Conservation (phyloP, 2,329 filamentous ascomycete species). For the Penicillium sp. region DNA sequence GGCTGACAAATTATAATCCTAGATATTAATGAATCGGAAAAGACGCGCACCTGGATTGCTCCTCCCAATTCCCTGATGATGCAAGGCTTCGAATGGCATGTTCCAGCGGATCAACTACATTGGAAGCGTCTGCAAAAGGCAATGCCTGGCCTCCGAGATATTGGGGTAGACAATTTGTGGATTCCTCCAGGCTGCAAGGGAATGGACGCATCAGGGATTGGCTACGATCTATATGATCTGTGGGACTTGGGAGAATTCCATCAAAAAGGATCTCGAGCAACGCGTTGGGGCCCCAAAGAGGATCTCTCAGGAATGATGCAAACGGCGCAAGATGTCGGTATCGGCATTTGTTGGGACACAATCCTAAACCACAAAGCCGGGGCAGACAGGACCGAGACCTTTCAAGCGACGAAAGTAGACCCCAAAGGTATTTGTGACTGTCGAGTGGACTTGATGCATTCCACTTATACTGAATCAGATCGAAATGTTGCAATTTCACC, state of each 20-base stretch:
- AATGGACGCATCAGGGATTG: slow-evolving; percentile 60
- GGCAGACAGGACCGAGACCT: slow-evolving; percentile 64
- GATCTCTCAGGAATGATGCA: slow-evolving; percentile 58
- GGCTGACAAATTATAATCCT: not conserved
- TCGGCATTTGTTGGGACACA: slow-evolving; percentile 67
- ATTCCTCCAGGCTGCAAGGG: slow-evolving; percentile 71
- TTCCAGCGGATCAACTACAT: slow-evolving; percentile 60
- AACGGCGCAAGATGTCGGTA: slow-evolving; percentile 52
- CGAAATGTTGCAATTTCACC: slow-evolving; percentile 55
- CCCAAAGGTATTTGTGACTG: slow-evolving; percentile 36
- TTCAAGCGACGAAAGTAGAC: slow-evolving; percentile 64
- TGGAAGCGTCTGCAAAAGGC: slow-evolving; percentile 58
- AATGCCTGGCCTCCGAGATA: slow-evolving; percentile 55
- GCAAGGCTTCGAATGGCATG: slow-evolving; percentile 73
- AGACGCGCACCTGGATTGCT: slow-evolving; percentile 26
- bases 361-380: slow-evolving; percentile 72
- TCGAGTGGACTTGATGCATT: not conserved
- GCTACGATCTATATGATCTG: slow-evolving; percentile 69
- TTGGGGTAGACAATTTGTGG: slow-evolving; percentile 65
- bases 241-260: slow-evolving; percentile 71
- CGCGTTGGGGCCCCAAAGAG: slow-evolving; percentile 68
- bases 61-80: slow-evolving; percentile 54
- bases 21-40: slow-evolving; percentile 27
- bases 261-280: slow-evolving; percentile 61
- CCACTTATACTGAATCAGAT: slow-evolving; percentile 36